Percentiles rank a stretch among this genome's conserved stretches.
phyloP scores from a whole-genome alignment of 1,284 basidiomycete species.

The Singerocomus rubriflavus region DNA sequence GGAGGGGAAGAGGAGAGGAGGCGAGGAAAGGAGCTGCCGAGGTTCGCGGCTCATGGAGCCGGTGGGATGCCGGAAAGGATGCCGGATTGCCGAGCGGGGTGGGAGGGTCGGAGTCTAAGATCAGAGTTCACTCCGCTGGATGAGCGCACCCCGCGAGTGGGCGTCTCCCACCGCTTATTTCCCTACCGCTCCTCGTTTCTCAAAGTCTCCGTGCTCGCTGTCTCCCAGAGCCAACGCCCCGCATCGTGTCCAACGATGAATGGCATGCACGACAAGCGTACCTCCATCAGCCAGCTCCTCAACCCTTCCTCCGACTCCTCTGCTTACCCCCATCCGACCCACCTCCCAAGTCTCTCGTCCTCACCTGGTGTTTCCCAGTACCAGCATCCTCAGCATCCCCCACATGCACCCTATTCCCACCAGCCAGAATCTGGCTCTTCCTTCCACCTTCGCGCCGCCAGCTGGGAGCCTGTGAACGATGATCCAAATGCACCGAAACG shows the following conservation, averaged over 20 bases:
- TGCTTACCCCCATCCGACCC: conserved; percentile 30
- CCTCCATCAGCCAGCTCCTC: conserved; percentile 51
- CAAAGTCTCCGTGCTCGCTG: conserved; percentile 8
- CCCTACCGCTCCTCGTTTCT: conserved; percentile 22
- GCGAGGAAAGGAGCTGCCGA: too few relatives aligned
- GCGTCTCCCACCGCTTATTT: conserved; percentile 33
- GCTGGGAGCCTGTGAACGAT: conserved; percentile 38
- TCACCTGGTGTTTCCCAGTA: conserved; percentile 29
- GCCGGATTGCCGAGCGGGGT: conserved; percentile 25
- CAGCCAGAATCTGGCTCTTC: conserved; percentile 30
- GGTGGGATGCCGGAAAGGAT: conserved; percentile 16
- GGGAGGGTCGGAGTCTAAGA: conserved; percentile 29
- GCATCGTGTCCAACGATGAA: conserved; percentile 38
- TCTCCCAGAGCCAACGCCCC: conserved; percentile 12
- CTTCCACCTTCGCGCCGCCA: conserved; percentile 44
- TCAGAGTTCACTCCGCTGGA: conserved; percentile 26
- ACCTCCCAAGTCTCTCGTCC: conserved; percentile 27
- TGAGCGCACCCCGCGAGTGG: conserved; percentile 30
- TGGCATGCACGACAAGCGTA: conserved; percentile 49
- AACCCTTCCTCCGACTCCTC: conserved; percentile 40
- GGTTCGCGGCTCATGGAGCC: conserved; percentile 30
- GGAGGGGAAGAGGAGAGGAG: background rate
- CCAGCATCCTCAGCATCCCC: conserved; percentile 31
- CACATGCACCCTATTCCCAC: conserved; percentile 30
- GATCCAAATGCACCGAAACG: conserved; percentile 36